Percentiles rank a stretch among this genome's conserved stretches.
Conservation (phyloP, 2,329 filamentous ascomycete species). For the Diaporthe citriasiana region DNA sequence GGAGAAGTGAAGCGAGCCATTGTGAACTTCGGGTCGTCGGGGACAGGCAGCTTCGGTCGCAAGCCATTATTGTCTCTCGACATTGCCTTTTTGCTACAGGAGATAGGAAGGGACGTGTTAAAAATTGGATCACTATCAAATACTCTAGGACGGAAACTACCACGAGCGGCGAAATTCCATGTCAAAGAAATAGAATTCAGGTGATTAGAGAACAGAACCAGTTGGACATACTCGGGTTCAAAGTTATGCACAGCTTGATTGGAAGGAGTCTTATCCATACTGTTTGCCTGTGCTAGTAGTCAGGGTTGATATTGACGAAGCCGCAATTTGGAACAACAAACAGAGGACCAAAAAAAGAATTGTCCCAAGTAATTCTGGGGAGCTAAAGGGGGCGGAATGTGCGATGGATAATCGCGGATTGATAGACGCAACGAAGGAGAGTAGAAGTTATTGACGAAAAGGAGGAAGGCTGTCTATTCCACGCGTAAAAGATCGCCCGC, state of each 20-base stretch:
- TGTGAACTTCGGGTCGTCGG: conserved; percentile 26
- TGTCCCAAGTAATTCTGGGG: too few species aligned
- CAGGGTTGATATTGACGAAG: not conserved
- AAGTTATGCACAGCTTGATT: conserved; percentile 4
- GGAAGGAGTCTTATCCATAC: conserved; percentile 7
- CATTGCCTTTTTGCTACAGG: conserved; percentile 1
- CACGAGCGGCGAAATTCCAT: too few species aligned
- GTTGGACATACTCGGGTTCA: not conserved
- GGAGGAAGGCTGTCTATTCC: not conserved
- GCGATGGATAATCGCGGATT: not conserved
- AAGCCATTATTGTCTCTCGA: not conserved
- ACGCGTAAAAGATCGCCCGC: not conserved
- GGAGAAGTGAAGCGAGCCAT: conserved; percentile 18
- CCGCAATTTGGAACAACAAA: not conserved
- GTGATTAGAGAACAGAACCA: not conserved
- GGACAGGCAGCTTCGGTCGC: conserved; percentile 25
- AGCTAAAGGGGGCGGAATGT: not conserved
- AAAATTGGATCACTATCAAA: not conserved
- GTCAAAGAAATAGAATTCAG: not conserved
- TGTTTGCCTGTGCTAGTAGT: not conserved
- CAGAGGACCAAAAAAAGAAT: not conserved
- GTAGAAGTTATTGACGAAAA: not conserved
- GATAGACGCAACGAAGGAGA: not conserved
- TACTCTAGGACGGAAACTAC: not conserved
- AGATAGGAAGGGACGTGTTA: not conserved